phyloP scores from a whole-genome alignment of 257 asterid genomes.

The Primulina huaijiensis region DNA sequence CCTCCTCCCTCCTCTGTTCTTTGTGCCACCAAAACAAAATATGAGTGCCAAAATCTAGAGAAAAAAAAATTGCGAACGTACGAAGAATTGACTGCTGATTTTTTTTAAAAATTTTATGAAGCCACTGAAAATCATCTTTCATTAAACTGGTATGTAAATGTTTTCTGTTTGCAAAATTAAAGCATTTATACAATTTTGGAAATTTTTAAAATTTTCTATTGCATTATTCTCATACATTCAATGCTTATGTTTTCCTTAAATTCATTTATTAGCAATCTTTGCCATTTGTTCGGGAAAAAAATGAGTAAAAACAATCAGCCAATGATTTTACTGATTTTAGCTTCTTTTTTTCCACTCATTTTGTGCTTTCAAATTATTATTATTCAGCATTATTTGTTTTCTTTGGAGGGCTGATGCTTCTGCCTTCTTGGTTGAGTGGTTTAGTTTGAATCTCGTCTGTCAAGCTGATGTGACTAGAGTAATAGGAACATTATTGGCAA shows the following conservation, averaged over 20 bases:
- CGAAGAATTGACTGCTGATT: not conserved
- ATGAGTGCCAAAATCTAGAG: not conserved
- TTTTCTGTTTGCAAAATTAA: not conserved
- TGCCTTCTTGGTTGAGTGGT: not conserved
- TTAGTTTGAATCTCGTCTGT: conserved; percentile 12
- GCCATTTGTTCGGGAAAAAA: not conserved
- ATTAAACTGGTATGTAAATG: not conserved
- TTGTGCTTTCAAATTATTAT: not conserved
- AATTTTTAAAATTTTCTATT: no score
- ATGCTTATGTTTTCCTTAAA: not conserved
- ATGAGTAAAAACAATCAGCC: not conserved
- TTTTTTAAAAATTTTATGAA: not conserved
- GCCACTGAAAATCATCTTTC: not conserved
- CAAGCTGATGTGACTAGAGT: conserved; percentile 28
- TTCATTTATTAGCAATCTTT: not conserved
- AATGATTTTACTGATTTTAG: not conserved
- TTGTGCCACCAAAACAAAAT: not conserved
- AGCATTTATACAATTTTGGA: not conserved
- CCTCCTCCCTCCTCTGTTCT: not conserved
- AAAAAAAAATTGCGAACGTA: not conserved
- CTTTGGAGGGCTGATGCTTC: not conserved
- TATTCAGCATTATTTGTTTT: not conserved
- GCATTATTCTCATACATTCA: not conserved
- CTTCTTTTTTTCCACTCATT: no score
- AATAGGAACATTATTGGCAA: conserved; percentile 21